Conservation (phyloP, 1,284 basidiomycete species). For the Ustilago curta region DNA sequence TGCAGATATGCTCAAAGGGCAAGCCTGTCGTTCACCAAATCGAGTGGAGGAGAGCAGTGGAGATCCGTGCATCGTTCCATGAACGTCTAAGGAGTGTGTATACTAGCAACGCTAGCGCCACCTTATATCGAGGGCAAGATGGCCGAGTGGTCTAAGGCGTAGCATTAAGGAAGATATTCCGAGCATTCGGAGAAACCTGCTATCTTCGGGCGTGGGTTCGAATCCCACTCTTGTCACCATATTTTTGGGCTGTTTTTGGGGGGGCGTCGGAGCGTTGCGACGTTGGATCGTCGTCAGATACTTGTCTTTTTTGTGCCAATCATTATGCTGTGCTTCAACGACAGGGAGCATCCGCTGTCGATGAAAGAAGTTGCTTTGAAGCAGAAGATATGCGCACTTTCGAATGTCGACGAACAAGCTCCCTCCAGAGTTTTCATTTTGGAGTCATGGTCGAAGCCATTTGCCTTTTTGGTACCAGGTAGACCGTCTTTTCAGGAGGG, state of each 20-base stretch:
- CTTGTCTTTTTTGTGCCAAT: neutral
- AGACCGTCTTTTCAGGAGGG: too few species aligned
- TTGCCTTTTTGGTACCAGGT: too few species aligned
- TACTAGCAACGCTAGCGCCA: neutral
- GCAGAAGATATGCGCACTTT: too few species aligned
- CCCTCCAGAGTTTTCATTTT: too few species aligned
- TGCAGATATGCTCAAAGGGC: too few species aligned
- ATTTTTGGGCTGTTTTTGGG: slow-evolving; percentile 1
- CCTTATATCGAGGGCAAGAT: slow-evolving; percentile 34
- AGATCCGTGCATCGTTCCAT: slow-evolving; percentile 48
- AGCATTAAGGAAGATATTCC: slow-evolving; percentile 54
- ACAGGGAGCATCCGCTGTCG: too few species aligned
- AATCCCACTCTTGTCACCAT: slow-evolving; percentile 68
- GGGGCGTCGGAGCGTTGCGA: too few species aligned
- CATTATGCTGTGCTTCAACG: too few species aligned
- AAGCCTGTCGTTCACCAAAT: neutral
- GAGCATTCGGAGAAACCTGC: slow-evolving; percentile 25
- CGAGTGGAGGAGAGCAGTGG: slow-evolving; percentile 9
- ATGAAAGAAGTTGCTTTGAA: too few species aligned
- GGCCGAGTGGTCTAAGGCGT: slow-evolving; percentile 61
- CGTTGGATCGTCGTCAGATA: neutral
- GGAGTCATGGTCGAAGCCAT: too few species aligned
- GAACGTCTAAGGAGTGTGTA: too few species aligned
- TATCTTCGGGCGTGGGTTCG: slow-evolving; percentile 69
- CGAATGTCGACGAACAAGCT: too few species aligned